Base-by-base conservation (phyloP, 2,329 filamentous ascomycete genomes). In the Fusarium sp. region DNA sequence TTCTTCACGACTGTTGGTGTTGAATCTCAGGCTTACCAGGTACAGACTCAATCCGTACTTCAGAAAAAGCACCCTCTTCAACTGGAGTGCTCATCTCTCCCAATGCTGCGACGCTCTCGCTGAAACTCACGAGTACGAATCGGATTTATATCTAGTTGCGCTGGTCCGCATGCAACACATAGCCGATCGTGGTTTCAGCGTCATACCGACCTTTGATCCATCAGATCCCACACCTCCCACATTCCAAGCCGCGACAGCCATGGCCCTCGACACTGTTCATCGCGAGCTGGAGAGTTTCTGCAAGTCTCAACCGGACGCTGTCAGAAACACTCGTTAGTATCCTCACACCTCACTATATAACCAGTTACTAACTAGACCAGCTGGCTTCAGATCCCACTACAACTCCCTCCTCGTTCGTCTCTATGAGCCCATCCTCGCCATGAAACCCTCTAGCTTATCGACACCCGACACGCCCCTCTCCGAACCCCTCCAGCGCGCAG, bases 401-500 rank as follows among this genome's bases (percentile, higher is more conserved):
- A 61, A 76, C 50, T 67, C 71, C 33, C 56, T 77, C 2, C 41
- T 79, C 7, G 71, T 78, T 17, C 77, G 78, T 1, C 73, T 82
- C 3, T 81, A 79, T 58, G 80, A 82, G 46, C 79, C 80, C 0
- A 73, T 74, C 20, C 74, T 81, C 5, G 71, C 68, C 44, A 75
- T 78, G 61, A 74, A 71, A 5, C 54, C 73, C 2, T 51, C 69
- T 0, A 37, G 48, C 6, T 28, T 70, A 1, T 40, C 66, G 13
- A 60, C 72, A 20, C 5, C 62, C 2, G 65, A 74, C 17, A n/a
- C 55, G 10, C 35, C 56, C 44, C 26, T 51, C 8, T 51, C 63
- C 2, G 68, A 73, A 20, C 71, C 74, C 2, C 71, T 74, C 11
- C 74, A 74, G 6, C 76, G 78, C 13, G 75, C 78, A 14, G 75